Percentiles rank a stretch among this genome's conserved stretches.
Conservation (phyloP, 2,329 filamentous ascomycete genomes). For the Tolypocladium ovalisporum region DNA sequence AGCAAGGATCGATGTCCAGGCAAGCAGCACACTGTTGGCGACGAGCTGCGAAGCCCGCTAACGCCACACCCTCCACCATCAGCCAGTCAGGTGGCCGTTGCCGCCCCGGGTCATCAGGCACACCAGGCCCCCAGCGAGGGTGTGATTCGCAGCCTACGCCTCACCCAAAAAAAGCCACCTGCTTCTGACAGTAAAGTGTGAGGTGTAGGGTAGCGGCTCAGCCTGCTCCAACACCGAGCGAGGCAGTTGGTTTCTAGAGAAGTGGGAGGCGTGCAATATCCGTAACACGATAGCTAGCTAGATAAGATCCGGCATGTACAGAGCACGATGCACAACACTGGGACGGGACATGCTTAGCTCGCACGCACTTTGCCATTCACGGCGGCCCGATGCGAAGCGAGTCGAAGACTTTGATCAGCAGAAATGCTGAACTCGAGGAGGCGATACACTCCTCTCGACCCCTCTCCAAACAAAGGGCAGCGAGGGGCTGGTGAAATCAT, state of each 20-base stretch:
- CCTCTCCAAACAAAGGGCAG: neutral
- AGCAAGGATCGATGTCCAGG: neutral
- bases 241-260: neutral
- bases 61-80: slow-evolving; percentile 5
- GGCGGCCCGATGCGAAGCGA: neutral
- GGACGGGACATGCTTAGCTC: neutral
- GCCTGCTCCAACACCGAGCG: neutral
- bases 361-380: neutral
- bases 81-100: slow-evolving; percentile 13
- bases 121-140: slow-evolving; percentile 4
- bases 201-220: neutral
- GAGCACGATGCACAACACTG: neutral
- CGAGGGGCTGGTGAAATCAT: neutral
- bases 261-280: neutral
- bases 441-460: neutral
- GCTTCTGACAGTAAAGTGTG: neutral
- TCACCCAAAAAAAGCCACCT: slow-evolving; percentile 2
- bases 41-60: too few species aligned
- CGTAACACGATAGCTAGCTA: neutral
- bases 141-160: slow-evolving; percentile 3
- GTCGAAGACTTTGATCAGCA: neutral
- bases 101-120: slow-evolving; percentile 11
- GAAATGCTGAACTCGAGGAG: neutral
- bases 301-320: neutral
- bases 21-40: too few species aligned